Percentiles rank a stretch among this genome's conserved stretches.
phyloP scores from a whole-genome alignment of 1,284 basidiomycete species.

The Fistulinella cinereoalba region DNA sequence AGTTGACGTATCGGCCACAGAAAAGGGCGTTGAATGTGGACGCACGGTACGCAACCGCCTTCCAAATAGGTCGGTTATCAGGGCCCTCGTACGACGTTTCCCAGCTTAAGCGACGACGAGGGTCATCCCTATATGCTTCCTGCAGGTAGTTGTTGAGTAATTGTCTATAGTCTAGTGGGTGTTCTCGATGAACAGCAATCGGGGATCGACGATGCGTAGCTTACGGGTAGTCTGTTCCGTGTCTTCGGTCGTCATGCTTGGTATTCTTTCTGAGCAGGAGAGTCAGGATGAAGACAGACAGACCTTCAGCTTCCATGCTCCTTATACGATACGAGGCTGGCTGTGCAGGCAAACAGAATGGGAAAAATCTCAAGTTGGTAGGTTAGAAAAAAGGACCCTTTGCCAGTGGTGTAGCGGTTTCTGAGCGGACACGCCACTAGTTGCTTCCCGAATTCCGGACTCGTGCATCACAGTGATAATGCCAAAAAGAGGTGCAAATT shows the following conservation, averaged over 20 bases:
- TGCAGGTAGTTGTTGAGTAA: constrained; percentile 26
- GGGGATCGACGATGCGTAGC: too few relatives aligned
- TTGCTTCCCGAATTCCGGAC: neutral
- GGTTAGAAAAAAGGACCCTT: constrained; percentile 4
- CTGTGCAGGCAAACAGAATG: constrained; percentile 6
- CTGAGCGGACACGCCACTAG: neutral
- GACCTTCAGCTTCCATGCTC: neutral
- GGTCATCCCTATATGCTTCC: constrained; percentile 12
- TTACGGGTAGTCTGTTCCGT: constrained; percentile 19
- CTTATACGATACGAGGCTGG: constrained; percentile 20
- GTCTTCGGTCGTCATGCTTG: neutral
- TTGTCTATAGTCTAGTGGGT: constrained; percentile 29
- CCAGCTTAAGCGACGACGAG: constrained; percentile 22
- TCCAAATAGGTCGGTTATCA: constrained; percentile 27
- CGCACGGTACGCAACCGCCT: constrained; percentile 25
- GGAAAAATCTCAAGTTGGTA: constrained; percentile 26
- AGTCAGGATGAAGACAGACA: neutral
- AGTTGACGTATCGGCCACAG: constrained; percentile 1
- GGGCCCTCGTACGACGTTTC: constrained; percentile 18
- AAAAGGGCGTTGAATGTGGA: constrained; percentile 1
- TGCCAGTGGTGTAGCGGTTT: neutral
- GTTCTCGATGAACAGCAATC: too few relatives aligned
- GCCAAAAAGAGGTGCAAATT: neutral
- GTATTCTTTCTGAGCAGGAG: neutral
- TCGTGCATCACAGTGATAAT: neutral